A percentile compares a stretch with the other conserved stretches of the same genome.
Conservation (phyloP, 1,284 basidiomycete genomes). For the Ustilago vetiveriae region DNA sequence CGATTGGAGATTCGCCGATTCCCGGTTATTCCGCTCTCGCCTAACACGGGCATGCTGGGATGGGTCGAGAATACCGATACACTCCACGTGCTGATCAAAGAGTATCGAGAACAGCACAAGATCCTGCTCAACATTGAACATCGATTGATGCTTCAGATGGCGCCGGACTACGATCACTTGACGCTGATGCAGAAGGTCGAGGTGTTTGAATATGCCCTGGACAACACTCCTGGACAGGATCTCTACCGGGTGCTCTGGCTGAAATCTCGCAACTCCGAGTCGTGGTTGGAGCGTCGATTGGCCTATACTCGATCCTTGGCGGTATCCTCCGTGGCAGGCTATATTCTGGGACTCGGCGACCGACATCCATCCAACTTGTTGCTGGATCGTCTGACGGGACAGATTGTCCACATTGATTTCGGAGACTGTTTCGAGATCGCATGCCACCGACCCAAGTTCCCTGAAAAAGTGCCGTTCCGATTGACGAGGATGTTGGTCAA, state of each 20-base stretch:
- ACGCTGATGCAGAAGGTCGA: constrained; percentile 97
- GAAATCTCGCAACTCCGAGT: constrained; percentile 91
- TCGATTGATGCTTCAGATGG: constrained; percentile 98
- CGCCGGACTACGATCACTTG: constrained; percentile 95
- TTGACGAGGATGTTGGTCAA: constrained; percentile 98
- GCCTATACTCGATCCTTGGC: constrained; percentile 95
- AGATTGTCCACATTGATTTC: constrained; percentile 97
- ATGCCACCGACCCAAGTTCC: constrained; percentile 86
- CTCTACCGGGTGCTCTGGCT: constrained; percentile 98
- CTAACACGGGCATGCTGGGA: constrained; percentile 92
- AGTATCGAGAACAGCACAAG: constrained; percentile 72
- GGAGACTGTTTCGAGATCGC: constrained; percentile 70
- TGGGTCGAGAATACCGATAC: constrained; percentile 98
- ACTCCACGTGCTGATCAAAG: constrained; percentile 95
- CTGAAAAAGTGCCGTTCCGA: constrained; percentile 98
- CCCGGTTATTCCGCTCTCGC: constrained; percentile 93
- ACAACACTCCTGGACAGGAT: constrained; percentile 98
- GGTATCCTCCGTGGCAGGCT: constrained; percentile 68
- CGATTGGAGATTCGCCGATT: constrained; percentile 93
- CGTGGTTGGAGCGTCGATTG: constrained; percentile 96
- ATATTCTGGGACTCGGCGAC: constrained; percentile 97
- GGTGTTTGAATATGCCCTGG: constrained; percentile 98
- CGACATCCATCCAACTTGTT: constrained; percentile 96
- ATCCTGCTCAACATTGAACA: constrained; percentile 98
- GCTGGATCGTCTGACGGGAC: constrained; percentile 89